phyloP scores from a whole-genome alignment of 148 eudicot genomes.

The Agrostemma githago region DNA sequence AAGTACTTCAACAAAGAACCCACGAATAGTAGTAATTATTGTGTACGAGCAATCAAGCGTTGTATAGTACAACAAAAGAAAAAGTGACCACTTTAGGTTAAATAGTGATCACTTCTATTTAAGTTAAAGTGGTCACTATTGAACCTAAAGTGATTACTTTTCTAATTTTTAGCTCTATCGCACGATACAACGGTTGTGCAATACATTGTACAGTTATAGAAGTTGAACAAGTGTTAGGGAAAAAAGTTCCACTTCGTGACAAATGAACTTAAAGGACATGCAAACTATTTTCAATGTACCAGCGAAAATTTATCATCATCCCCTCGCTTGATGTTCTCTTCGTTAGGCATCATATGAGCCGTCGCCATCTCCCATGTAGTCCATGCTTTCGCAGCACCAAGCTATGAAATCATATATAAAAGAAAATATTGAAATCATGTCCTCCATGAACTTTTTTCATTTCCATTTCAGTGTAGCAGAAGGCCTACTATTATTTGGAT shows the following conservation, averaged over 20 bases:
- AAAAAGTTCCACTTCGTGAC: background rate
- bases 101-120: too few species aligned
- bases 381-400: constrained; percentile 94
- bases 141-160: too few species aligned
- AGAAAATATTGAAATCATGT: background rate
- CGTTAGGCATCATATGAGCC: constrained; percentile 75
- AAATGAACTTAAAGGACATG: constrained; percentile 5
- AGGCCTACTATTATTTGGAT: background rate
- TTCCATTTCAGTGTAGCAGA: background rate
- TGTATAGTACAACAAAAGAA: too few species aligned
- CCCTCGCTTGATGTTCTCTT: constrained; percentile 73
- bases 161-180: too few species aligned
- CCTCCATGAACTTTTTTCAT: background rate
- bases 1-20: background rate
- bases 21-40: background rate
- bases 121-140: too few species aligned
- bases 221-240: background rate
- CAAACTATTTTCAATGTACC: constrained; percentile 32
- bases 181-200: too few species aligned
- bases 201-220: background rate
- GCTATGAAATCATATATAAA: constrained; percentile 27
- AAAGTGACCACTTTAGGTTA: too few species aligned
- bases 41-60: too few species aligned
- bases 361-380: constrained; percentile 99
- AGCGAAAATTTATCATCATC: constrained; percentile 79